Percentiles rank a stretch among this genome's conserved stretches.
phyloP scores from a whole-genome alignment of 768 basidiomycete genomes.

The Collybia nuda region DNA sequence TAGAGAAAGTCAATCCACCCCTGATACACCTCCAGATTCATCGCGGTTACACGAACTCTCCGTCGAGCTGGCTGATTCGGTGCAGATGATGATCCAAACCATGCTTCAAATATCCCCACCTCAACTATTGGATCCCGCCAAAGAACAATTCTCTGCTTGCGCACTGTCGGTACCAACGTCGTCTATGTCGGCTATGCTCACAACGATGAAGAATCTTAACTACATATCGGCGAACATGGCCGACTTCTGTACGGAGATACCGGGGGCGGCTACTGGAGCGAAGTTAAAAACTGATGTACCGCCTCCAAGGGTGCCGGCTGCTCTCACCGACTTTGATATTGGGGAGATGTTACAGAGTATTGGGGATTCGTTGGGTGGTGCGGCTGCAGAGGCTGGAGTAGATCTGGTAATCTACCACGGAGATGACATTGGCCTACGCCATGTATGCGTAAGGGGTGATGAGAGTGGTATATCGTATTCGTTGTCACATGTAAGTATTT shows the following conservation, averaged over 20 bases:
- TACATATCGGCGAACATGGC: slow-evolving; percentile 88
- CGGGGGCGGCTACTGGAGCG: neutral
- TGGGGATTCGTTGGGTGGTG: slow-evolving; percentile 84
- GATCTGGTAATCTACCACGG: slow-evolving; percentile 91
- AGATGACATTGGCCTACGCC: slow-evolving; percentile 79
- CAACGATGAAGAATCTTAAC: slow-evolving; percentile 91
- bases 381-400: slow-evolving; percentile 80
- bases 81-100: slow-evolving; percentile 89
- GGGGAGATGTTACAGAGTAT: slow-evolving; percentile 89
- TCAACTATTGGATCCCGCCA: slow-evolving; percentile 88
- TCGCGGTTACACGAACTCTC: slow-evolving; percentile 68
- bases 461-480: slow-evolving; percentile 83
- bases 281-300: neutral
- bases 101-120: slow-evolving; percentile 88
- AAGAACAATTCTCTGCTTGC: slow-evolving; percentile 91
- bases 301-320: slow-evolving; percentile 7
- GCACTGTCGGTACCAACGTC: slow-evolving; percentile 85
- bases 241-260: slow-evolving; percentile 38
- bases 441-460: slow-evolving; percentile 81
- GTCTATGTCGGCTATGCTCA: slow-evolving; percentile 85
- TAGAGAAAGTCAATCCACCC: slow-evolving; percentile 8
- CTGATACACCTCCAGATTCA: slow-evolving; percentile 19
- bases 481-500: slow-evolving; percentile 74
- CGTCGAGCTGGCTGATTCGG: slow-evolving; percentile 85
- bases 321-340: slow-evolving; percentile 80